Conservation (phyloP, 1,284 basidiomycete species). For the Peniophora sp. region DNA sequence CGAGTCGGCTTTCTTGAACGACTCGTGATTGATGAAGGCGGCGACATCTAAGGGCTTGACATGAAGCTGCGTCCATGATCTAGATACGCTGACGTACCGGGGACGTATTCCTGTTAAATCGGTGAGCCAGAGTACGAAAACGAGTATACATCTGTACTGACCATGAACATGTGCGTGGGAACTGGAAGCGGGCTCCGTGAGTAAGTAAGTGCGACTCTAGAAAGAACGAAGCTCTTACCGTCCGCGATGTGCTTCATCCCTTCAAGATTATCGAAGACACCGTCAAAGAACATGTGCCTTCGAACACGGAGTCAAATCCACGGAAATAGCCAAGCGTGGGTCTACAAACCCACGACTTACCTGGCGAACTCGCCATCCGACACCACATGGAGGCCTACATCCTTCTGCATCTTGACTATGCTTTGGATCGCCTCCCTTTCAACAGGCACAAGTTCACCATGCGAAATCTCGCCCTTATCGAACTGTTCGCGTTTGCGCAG, state of each 20-base stretch:
- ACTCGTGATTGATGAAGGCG: conserved; percentile 26
- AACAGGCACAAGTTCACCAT: conserved; percentile 27
- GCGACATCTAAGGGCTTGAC: conserved; percentile 5
- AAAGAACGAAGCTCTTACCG: conserved; percentile 32
- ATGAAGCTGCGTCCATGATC: too few species aligned
- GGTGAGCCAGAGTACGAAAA: not conserved
- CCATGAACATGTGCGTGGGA: conserved; percentile 29
- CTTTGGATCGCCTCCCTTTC: conserved; percentile 37
- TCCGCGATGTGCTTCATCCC: conserved; percentile 52
- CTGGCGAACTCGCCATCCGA: conserved; percentile 43
- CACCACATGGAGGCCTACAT: conserved; percentile 33
- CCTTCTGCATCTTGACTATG: conserved; percentile 34
- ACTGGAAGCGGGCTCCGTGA: conserved; percentile 12
- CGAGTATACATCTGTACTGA: conserved; percentile 6
- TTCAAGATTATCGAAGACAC: conserved; percentile 53
- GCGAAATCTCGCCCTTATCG: conserved; percentile 24
- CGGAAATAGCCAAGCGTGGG: too few species aligned
- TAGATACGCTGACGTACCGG: conserved; percentile 19
- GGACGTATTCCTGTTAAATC: conserved; percentile 26
- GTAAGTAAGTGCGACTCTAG: too few species aligned
- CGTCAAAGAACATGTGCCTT: conserved; percentile 51
- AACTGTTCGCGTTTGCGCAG: conserved; percentile 30
- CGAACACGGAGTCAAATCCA: conserved; percentile 2
- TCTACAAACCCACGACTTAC: too few species aligned
- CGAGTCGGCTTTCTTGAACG: conserved; percentile 36